A percentile compares a stretch with the other conserved stretches of the same genome.
These are phyloP conservation scores for Thermoascus crustaceus DNA, from an alignment of 2,329 filamentous ascomycete genomes.

Conservation along the genomic window DNA sequence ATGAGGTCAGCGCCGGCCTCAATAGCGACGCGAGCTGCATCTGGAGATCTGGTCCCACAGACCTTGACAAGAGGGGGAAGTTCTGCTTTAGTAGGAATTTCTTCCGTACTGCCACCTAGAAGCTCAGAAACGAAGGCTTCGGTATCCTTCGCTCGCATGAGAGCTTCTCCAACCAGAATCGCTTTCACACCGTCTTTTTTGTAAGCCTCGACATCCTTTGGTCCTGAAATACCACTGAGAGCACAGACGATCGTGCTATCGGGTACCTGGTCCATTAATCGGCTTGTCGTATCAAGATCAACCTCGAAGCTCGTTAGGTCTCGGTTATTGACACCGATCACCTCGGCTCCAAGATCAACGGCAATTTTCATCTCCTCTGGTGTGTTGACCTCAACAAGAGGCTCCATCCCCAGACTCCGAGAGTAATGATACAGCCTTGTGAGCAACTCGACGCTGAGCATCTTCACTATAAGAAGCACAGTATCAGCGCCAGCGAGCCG, in stretches of 20 bases:
- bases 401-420: conserved; percentile 87
- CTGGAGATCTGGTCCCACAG: conserved; percentile 77
- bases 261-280: conserved; percentile 78
- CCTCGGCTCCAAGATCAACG: conserved; percentile 75
- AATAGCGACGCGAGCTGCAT: conserved; percentile 71
- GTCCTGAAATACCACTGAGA: conserved; percentile 83
- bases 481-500: conserved; percentile 89
- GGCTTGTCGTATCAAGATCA: conserved; percentile 83
- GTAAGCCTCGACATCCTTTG: conserved; percentile 81
- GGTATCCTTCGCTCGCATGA: conserved; percentile 86
- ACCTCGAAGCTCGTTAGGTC: conserved; percentile 96
- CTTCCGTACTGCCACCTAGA: conserved; percentile 49
- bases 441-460: conserved; percentile 71
- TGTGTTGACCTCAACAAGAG: conserved; percentile 92
- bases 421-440: conserved; percentile 81
- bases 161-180: conserved; percentile 86
- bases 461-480: conserved; percentile 93
- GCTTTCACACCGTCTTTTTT: conserved; percentile 84
- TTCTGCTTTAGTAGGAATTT: conserved; percentile 12
- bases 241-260: conserved; percentile 84
- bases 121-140: conserved; percentile 75
- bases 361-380: conserved; percentile 86
- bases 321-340: conserved; percentile 95
- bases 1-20: conserved; percentile 85
- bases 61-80: conserved; percentile 72